Evolutionary conservation across 805 yeast species (phyloP).

Genomic region (Metschnikowia lochheadii): DNA sequence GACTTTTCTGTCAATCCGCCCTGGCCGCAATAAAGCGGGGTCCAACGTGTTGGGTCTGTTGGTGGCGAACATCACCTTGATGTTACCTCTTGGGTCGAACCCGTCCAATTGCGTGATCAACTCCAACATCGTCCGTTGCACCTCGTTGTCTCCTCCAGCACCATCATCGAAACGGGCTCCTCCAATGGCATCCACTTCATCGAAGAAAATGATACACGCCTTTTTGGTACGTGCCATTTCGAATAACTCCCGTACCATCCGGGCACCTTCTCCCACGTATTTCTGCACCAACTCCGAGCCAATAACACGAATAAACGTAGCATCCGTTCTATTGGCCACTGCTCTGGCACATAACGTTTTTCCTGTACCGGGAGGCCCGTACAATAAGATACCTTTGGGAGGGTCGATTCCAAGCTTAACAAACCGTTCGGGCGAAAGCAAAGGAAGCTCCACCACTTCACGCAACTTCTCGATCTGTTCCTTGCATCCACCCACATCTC

Average conservation of each 20-base stretch:
- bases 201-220: constrained; percentile 96
- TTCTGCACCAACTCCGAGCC: constrained; percentile 98
- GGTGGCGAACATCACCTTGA: constrained; percentile 99
- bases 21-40: constrained; percentile 96
- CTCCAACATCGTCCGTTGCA: constrained; percentile 98
- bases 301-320: constrained; percentile 95
- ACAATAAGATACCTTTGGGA: constrained; percentile 93
- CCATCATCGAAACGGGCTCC: constrained; percentile 99
- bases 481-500: constrained; percentile 98
- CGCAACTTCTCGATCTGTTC: constrained; percentile 76
- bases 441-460: constrained; percentile 22
- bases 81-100: constrained; percentile 97
- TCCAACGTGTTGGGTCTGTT: constrained; percentile 97
- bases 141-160: constrained; percentile 99
- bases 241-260: constrained; percentile 97
- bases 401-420: constrained; percentile 98
- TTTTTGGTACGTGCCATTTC: constrained; percentile 99
- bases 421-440: constrained; percentile 90
- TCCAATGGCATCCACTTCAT: constrained; percentile 98
- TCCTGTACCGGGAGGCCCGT: constrained; percentile 99
- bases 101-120: constrained; percentile 97
- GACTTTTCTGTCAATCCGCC: constrained; percentile 97
- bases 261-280: constrained; percentile 99
- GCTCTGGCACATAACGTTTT: constrained; percentile 98
- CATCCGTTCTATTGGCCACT: constrained; percentile 98